phyloP scores from a whole-genome alignment of 2,329 filamentous ascomycete genomes.

The Mariannaea sp. region DNA sequence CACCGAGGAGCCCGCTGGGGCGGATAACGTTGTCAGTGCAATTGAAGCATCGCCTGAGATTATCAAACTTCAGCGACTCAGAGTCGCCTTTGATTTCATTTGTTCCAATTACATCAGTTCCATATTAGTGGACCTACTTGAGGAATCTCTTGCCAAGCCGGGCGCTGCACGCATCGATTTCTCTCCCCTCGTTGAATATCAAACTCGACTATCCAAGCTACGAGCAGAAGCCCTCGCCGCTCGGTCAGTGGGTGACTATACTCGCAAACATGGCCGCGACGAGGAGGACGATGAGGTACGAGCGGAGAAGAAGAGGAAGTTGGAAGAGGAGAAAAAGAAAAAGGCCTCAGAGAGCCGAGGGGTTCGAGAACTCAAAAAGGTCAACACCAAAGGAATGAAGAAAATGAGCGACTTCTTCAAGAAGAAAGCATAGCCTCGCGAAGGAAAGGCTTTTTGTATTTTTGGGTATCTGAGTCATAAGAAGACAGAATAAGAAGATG shows the following conservation, averaged over 20 bases:
- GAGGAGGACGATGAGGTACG: conserved; percentile 69
- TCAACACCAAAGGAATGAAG: conserved; percentile 91
- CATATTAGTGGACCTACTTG: conserved; percentile 49
- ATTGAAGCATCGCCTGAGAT: conserved; percentile 56
- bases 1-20: conserved; percentile 39
- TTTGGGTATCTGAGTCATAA: conserved; percentile 40
- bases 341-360: conserved; percentile 76
- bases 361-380: conserved; percentile 83
- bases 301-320: conserved; percentile 80
- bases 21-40: conserved; percentile 46
- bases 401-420: conserved; percentile 95
- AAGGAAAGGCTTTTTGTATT: conserved; percentile 19
- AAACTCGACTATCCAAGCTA: conserved; percentile 67
- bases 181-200: conserved; percentile 69
- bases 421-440: conserved; percentile 55
- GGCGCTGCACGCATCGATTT: conserved; percentile 62
- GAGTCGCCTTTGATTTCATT: conserved; percentile 68
- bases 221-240: conserved; percentile 73
- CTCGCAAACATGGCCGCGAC: conserved; percentile 68
- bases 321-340: conserved; percentile 87
- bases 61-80: conserved; percentile 64
- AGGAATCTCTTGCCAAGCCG: conserved; percentile 46
- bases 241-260: conserved; percentile 71
- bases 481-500: conserved; percentile 17
- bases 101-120: conserved; percentile 63